phyloP scores from a whole-genome alignment of 108 stramenopile genomes.

The Mediolabrus comicus region DNA sequence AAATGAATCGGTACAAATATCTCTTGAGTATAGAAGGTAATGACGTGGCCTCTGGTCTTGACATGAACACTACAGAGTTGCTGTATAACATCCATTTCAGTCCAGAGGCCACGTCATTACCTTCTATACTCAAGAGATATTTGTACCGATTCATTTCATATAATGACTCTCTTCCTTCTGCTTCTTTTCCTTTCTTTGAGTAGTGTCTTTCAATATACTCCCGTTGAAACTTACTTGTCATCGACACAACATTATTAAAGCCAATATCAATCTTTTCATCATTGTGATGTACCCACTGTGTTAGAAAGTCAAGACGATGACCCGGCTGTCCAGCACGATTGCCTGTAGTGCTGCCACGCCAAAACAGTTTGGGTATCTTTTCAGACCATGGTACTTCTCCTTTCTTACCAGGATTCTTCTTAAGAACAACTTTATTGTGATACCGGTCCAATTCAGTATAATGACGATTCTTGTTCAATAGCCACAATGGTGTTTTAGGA shows the following conservation, averaged over 20 bases:
- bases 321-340: neutral
- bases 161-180: neutral
- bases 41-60: slow-evolving; percentile 74
- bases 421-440: neutral
- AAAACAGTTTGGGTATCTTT: neutral
- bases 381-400: slow-evolving; percentile 1
- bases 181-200: neutral
- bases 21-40: slow-evolving; percentile 72
- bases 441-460: neutral
- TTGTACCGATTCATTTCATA: slow-evolving; percentile 7
- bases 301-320: neutral
- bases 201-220: neutral
- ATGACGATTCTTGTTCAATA: neutral
- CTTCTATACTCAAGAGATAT: slow-evolving; percentile 59
- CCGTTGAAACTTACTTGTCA: neutral
- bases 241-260: neutral
- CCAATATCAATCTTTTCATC: neutral
- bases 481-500: neutral
- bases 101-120: slow-evolving; percentile 74
- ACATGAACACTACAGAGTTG: slow-evolving; percentile 70
- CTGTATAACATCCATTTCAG: slow-evolving; percentile 68
- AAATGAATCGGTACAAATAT: slow-evolving; percentile 23
- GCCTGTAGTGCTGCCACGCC: slow-evolving; percentile 3
- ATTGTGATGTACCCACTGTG: neutral
- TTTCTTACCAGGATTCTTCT: neutral